Conservation (phyloP, 768 basidiomycete species). For the Exidia glandulosa region DNA sequence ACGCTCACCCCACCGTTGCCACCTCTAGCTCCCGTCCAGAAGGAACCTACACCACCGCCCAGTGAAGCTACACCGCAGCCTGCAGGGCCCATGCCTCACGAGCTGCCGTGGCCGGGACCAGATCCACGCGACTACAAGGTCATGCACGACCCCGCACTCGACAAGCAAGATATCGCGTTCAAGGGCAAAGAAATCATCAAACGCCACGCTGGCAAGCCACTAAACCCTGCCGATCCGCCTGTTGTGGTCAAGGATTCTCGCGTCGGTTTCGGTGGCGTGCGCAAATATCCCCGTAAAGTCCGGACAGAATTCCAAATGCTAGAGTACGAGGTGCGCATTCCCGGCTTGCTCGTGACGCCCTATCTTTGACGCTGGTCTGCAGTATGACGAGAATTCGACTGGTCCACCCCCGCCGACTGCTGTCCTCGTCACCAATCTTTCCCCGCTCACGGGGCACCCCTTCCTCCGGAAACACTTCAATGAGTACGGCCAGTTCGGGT, state of each 20-base stretch:
- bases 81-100: background rate
- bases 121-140: slow-evolving; percentile 14
- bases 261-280: slow-evolving; percentile 18
- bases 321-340: slow-evolving; percentile 43
- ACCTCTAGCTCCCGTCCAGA: no score
- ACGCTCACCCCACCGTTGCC: no score
- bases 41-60: background rate
- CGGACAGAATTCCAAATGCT: slow-evolving; percentile 33
- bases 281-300: slow-evolving; percentile 7
- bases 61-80: background rate
- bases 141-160: slow-evolving; percentile 48
- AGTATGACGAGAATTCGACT: slow-evolving; percentile 69
- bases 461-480: slow-evolving; percentile 58
- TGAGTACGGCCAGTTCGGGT: slow-evolving; percentile 45
- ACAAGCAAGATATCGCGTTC: slow-evolving; percentile 32
- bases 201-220: slow-evolving; percentile 23
- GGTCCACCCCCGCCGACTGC: slow-evolving; percentile 63
- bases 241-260: slow-evolving; percentile 9
- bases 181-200: slow-evolving; percentile 26
- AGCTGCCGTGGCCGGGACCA: background rate
- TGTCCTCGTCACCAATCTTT: slow-evolving; percentile 62
- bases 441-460: slow-evolving; percentile 56
- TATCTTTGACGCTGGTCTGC: slow-evolving; percentile 1
- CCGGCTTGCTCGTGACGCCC: background rate
- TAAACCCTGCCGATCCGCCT: slow-evolving; percentile 3